Evolutionary conservation across 805 yeast genomes (phyloP), one percentile per base, ranked within the genome.

Genomic region (Ogataea siamensis): DNA sequence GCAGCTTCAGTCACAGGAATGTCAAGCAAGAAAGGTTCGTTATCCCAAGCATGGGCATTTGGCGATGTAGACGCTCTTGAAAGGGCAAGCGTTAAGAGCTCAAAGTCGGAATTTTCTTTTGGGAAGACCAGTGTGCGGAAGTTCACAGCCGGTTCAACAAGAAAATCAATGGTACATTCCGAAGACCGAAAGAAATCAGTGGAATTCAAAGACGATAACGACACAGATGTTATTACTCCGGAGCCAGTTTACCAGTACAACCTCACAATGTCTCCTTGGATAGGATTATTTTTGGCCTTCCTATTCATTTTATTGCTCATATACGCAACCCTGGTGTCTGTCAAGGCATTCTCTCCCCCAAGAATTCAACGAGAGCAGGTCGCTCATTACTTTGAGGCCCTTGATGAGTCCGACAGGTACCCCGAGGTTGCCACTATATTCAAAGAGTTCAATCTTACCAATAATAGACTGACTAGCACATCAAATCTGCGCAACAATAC

Each of bases 1-100:
- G 41, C 47, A 12, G 48, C 51, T 2, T 47, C 57, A 6, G 34
- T 49, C 2, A 43, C 50, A 0, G 57, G 45, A 1, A 45, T 50
- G 5, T 32, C 48, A 2, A 50, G 55, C 22, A 52, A 50, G 22
- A 47, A 35, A 17, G 51, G 49, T 3, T 45, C 51, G 4, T 10
- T 44, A 4, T 49, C 53, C 3, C 45, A 44, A 5, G 31, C 32
- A 2, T 51, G 53, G 53, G 39, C 46, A 6, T 49, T 40, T 37
- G 53, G 50, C 5, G 50, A 47, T 34, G 46, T 45, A 14, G 53
- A 47, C 29, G 47, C 42, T 1, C 21, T 45, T 8, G 50, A 43
- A 14, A 32, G 46, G 7, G 37, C 47, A 7, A 46, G 51, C 33
- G 27, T 38, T n/a, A 31, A 42, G 22, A 49, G 51, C 23, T 41